Percentiles rank a stretch among this genome's conserved stretches.
phyloP scores from a whole-genome alignment of 257 asterid species.

The Gentiana straminea region DNA sequence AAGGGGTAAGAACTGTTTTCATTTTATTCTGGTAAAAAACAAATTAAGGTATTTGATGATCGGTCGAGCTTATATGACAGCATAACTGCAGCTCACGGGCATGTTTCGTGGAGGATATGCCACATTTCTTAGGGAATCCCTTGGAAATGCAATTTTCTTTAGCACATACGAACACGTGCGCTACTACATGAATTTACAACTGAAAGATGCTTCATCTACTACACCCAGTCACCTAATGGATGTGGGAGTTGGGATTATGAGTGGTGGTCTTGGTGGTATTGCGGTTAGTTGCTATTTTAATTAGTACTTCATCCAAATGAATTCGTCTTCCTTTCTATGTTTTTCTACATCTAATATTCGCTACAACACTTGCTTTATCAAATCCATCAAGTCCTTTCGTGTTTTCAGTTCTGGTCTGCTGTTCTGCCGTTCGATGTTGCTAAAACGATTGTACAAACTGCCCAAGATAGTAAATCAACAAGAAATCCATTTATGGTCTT shows the following conservation, averaged over 20 bases:
- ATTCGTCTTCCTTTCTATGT: background rate
- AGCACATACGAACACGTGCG: conserved; percentile 74
- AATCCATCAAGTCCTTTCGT: background rate
- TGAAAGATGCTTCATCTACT: conserved; percentile 46
- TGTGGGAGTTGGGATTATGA: conserved; percentile 68
- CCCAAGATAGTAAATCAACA: conserved; percentile 37
- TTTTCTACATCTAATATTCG: background rate
- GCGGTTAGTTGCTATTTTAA: conserved; percentile 34
- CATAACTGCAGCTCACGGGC: conserved; percentile 57
- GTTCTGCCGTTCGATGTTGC: conserved; percentile 86
- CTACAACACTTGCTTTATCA: too few relatives aligned
- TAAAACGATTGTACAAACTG: conserved; percentile 78
- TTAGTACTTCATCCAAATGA: background rate
- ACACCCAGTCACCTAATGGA: conserved; percentile 43
- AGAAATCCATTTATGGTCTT: conserved; percentile 68
- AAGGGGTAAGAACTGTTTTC: conserved; percentile 58
- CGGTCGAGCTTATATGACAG: conserved; percentile 28
- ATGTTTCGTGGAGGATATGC: conserved; percentile 72
- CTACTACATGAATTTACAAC: conserved; percentile 50
- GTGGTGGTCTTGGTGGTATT: conserved; percentile 87
- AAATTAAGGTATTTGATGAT: conserved; percentile 7
- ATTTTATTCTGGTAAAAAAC: background rate
- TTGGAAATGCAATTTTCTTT: conserved; percentile 82
- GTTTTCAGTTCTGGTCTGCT: conserved; percentile 45
- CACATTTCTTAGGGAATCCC: conserved; percentile 69